A percentile compares a stretch with the other conserved stretches of the same genome.
phyloP scores from a whole-genome alignment of 352 stramenopile species.

The Peronospora farinosa region DNA sequence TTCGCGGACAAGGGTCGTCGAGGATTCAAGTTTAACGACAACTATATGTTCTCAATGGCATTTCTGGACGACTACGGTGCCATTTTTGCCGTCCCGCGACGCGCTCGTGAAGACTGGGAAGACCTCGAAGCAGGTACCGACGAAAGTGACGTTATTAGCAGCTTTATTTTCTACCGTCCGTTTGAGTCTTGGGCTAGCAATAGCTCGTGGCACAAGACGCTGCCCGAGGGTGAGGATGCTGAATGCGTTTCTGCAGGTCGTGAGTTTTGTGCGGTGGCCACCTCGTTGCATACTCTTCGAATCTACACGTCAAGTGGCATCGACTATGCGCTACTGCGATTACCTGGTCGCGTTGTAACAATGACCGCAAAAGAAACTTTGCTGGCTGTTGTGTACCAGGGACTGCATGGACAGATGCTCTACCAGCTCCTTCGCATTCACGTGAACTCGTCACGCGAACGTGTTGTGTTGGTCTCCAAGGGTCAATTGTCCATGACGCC shows the following conservation, averaged over 20 bases:
- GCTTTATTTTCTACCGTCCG: conserved; percentile 75
- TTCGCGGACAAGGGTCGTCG: conserved; percentile 77
- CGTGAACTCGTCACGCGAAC: conserved; percentile 32
- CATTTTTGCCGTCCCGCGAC: conserved; percentile 61
- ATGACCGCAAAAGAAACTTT: conserved; percentile 52
- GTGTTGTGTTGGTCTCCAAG: conserved; percentile 41
- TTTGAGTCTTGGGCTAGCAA: conserved; percentile 83
- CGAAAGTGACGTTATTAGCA: conserved; percentile 53
- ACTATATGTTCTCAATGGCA: conserved; percentile 78
- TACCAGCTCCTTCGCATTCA: conserved; percentile 54
- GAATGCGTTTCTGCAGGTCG: conserved; percentile 52
- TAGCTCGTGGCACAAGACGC: conserved; percentile 64
- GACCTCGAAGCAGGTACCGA: conserved; percentile 25
- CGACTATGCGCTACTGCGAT: conserved; percentile 50
- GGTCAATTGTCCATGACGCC: conserved; percentile 55
- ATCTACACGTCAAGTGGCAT: conserved; percentile 69
- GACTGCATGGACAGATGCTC: conserved; percentile 34
- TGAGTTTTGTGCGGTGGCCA: conserved; percentile 73
- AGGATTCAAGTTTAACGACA: conserved; percentile 83
- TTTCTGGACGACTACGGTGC: conserved; percentile 66
- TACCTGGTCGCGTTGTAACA: conserved; percentile 64
- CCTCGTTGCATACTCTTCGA: conserved; percentile 61
- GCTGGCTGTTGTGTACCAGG: conserved; percentile 67
- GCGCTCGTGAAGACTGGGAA: conserved; percentile 58
- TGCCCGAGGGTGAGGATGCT: conserved; percentile 67